A percentile compares a stretch with the other conserved stretches of the same genome.
Conservation (phyloP, 371 early-diverging fungal species). For the Polyrhizophydium stewartii region DNA sequence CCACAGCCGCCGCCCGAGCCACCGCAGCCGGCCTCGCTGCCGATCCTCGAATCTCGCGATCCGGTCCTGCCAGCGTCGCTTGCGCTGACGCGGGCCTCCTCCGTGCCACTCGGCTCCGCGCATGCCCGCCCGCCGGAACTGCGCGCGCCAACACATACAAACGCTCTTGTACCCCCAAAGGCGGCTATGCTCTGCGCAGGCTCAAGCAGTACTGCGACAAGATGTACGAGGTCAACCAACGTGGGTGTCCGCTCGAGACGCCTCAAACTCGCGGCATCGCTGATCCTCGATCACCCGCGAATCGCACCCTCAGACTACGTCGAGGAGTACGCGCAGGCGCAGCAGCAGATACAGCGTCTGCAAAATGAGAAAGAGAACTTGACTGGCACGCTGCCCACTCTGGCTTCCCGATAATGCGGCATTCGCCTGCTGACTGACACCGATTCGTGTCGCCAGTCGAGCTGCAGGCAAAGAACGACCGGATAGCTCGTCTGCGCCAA, state of each 20-base stretch:
- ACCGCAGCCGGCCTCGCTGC: no score
- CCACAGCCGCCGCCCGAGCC: no score
- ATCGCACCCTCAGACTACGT: background rate
- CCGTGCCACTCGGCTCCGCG: no score
- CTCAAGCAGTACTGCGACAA: slow-evolving; percentile 41
- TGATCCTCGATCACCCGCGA: background rate
- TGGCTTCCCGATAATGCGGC: background rate
- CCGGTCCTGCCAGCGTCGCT: no score
- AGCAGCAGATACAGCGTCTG: slow-evolving; percentile 9
- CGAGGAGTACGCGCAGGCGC: background rate
- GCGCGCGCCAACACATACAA: no score
- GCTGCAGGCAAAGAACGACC: slow-evolving; percentile 27
- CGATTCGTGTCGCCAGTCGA: slow-evolving; percentile 15
- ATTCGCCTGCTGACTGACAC: background rate
- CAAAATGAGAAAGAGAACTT: slow-evolving; percentile 15
- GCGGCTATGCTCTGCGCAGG: slow-evolving; percentile 39
- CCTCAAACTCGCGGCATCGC: background rate
- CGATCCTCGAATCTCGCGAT: no score
- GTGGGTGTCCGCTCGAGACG: slow-evolving; percentile 1
- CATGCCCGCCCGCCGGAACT: no score
- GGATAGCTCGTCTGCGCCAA: slow-evolving; percentile 27
- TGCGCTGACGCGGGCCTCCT: no score
- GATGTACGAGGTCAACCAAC: slow-evolving; percentile 21
- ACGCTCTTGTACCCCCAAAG: slow-evolving; percentile 11
- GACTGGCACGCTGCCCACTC: slow-evolving; percentile 11